phyloP scores from a whole-genome alignment of 2,329 filamentous ascomycete genomes.

The Hypoxylon sp. region DNA sequence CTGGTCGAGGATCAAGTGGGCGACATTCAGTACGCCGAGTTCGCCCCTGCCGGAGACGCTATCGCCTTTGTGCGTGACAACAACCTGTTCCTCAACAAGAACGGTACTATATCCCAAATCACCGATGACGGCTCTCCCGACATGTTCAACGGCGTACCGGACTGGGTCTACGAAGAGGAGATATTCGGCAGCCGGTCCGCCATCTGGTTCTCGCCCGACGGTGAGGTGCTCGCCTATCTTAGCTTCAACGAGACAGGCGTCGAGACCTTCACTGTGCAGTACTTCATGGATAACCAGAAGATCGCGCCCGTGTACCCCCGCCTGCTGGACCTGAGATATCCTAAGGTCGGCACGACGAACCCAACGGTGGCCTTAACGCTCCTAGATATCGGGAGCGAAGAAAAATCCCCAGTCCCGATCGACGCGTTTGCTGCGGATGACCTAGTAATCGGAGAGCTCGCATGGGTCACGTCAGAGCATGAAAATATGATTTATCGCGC shows the following conservation, averaged over 20 bases:
- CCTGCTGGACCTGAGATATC: slow-evolving; percentile 70
- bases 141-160: slow-evolving; percentile 69
- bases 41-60: slow-evolving; percentile 64
- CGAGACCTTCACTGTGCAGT: slow-evolving; percentile 69
- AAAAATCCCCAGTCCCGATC: slow-evolving; percentile 57
- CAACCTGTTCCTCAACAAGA: slow-evolving; percentile 66
- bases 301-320: slow-evolving; percentile 67
- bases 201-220: slow-evolving; percentile 66
- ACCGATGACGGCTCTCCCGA: slow-evolving; percentile 68
- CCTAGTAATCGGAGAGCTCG: slow-evolving; percentile 71
- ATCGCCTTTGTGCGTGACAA: slow-evolving; percentile 74
- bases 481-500: slow-evolving; percentile 69
- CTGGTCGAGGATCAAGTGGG: slow-evolving; percentile 66
- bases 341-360: slow-evolving; percentile 73
- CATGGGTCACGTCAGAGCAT: slow-evolving; percentile 70
- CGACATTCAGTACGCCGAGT: slow-evolving; percentile 72
- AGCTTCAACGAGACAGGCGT: slow-evolving; percentile 72
- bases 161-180: slow-evolving; percentile 71
- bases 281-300: slow-evolving; percentile 67
- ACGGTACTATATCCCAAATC: slow-evolving; percentile 63
- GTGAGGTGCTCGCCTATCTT: slow-evolving; percentile 61
- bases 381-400: slow-evolving; percentile 58
- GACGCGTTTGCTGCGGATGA: slow-evolving; percentile 67
- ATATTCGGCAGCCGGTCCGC: slow-evolving; percentile 60
- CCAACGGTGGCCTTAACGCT: slow-evolving; percentile 68